Percentiles rank a stretch among this genome's conserved stretches.
These are phyloP conservation scores for Bacterosira constricta DNA, from an alignment of 108 stramenopile genomes.

Conservation along the genomic window DNA sequence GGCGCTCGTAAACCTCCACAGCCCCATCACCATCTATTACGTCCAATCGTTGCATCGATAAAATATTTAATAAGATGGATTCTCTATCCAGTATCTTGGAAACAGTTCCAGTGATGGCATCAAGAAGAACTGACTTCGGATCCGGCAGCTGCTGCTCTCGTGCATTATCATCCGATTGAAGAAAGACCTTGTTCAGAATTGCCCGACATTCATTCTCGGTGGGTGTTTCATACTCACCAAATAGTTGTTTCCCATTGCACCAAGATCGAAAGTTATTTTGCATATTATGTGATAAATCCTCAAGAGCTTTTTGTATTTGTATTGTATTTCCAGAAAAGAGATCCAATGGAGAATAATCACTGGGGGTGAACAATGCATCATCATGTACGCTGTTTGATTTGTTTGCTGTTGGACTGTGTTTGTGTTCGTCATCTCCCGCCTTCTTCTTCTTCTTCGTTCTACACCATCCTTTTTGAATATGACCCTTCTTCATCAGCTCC, in stretches of 20 bases:
- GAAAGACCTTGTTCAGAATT: conserved; percentile 19
- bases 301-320: conserved; percentile 44
- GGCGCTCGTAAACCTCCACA: conserved; percentile 55
- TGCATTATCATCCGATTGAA: not conserved
- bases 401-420: not conserved
- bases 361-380: conserved; percentile 11
- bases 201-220: conserved; percentile 1
- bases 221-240: conserved; percentile 31
- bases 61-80: conserved; percentile 32
- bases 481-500: conserved; percentile 45
- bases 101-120: conserved; percentile 9
- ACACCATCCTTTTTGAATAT: conserved; percentile 54
- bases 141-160: not conserved
- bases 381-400: not conserved
- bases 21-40: conserved; percentile 76
- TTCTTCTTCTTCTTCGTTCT: conserved; percentile 9
- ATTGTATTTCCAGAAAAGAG: conserved; percentile 51
- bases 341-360: conserved; percentile 59
- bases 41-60: conserved; percentile 63
- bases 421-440: conserved; percentile 13
- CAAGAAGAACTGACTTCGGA: conserved; percentile 18
- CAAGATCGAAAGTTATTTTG: conserved; percentile 72
- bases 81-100: conserved; percentile 43
- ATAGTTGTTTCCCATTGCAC: conserved; percentile 40
- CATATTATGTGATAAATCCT: conserved; percentile 49